phyloP scores from a whole-genome alignment of 1,284 basidiomycete species.

The Ceratobasidium sp. region DNA sequence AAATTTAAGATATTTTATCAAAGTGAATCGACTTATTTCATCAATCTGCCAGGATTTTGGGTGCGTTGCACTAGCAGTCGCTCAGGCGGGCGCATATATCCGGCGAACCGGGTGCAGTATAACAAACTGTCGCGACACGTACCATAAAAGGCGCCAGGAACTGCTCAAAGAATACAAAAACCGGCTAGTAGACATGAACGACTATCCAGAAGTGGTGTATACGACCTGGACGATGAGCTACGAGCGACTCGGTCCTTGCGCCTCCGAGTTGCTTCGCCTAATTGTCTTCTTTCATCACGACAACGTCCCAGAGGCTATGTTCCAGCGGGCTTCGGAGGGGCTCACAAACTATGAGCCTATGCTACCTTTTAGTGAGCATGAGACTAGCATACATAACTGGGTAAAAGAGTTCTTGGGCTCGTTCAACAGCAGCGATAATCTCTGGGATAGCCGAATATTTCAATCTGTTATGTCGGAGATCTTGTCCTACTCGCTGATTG shows the following conservation, averaged over 20 bases:
- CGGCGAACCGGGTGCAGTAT: background rate
- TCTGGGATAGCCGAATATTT: constrained; percentile 10
- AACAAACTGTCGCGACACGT: background rate
- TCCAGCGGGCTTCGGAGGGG: background rate
- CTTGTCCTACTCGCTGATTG: background rate
- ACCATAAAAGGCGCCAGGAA: background rate
- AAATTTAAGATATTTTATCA: background rate
- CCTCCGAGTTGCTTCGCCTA: constrained; percentile 6
- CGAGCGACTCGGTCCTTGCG: background rate
- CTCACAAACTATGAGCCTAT: background rate
- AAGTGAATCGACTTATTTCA: background rate
- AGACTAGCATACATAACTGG: background rate
- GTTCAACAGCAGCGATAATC: background rate
- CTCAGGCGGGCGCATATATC: constrained; percentile 40
- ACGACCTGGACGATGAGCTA: constrained; percentile 25
- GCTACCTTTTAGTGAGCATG: background rate
- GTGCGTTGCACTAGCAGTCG: constrained; percentile 29
- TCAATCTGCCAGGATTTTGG: constrained; percentile 2
- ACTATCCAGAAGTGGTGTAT: constrained; percentile 14
- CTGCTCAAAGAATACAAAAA: constrained; percentile 16
- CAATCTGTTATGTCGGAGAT: constrained; percentile 4
- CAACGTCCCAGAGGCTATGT: constrained; percentile 5
- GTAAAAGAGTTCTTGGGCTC: constrained; percentile 7
- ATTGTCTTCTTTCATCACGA: constrained; percentile 8
- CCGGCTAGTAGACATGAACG: background rate